These are phyloP conservation scores for Microbotryomycetes sp. DNA, from an alignment of 1,284 basidiomycete genomes.

Conservation along the genomic window DNA sequence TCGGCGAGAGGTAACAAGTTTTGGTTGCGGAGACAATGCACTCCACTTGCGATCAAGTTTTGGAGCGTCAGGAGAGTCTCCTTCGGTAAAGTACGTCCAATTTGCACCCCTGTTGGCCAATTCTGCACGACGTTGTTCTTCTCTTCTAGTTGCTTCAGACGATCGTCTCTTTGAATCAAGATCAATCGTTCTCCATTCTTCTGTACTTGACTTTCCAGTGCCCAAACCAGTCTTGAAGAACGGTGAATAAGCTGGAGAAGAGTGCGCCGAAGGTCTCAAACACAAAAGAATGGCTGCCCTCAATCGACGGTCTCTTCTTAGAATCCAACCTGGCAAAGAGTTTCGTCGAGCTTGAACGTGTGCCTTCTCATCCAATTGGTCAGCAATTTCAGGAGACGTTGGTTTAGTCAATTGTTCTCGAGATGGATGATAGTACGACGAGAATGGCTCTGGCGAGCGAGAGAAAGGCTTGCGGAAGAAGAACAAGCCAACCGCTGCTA, in stretches of 20 bases:
- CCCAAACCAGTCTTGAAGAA: constrained; percentile 5
- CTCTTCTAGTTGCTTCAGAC: not conserved
- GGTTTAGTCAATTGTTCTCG: not conserved
- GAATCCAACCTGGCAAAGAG: constrained; percentile 7
- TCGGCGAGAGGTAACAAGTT: not conserved
- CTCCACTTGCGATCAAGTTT: not conserved
- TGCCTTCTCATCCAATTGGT: constrained; percentile 3
- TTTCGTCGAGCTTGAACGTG: not conserved
- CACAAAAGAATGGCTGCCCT: constrained; percentile 17
- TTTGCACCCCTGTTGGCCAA: not conserved
- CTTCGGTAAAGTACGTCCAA: not conserved
- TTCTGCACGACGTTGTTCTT: not conserved
- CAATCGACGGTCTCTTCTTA: constrained; percentile 12
- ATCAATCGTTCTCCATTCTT: not conserved
- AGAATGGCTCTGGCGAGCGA: not conserved
- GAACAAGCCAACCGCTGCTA: not conserved
- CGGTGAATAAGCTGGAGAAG: not conserved
- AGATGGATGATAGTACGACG: not conserved
- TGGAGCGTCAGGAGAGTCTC: not conserved
- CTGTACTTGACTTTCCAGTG: not conserved
- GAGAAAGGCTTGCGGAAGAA: not conserved
- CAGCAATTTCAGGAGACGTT: not conserved
- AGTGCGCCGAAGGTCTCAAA: constrained; percentile 14
- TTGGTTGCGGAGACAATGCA: not conserved
- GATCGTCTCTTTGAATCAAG: not conserved